Conservation (phyloP, 352 stramenopile genomes). For the Phytophthora pistaciae region DNA sequence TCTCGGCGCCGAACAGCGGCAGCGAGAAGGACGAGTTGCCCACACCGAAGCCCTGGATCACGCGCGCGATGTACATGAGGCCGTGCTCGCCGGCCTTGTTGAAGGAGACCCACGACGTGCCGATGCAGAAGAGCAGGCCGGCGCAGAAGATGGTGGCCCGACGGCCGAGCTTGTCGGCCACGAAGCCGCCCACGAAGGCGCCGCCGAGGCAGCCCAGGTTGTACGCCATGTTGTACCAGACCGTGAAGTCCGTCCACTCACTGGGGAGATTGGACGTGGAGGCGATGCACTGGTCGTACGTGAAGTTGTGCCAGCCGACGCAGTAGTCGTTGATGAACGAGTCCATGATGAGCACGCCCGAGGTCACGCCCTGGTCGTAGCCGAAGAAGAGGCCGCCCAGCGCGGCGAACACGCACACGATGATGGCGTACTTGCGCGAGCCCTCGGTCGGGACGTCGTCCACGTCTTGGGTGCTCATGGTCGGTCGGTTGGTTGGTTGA, state of each 20-base stretch:
- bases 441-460: constrained; percentile 34
- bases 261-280: constrained; percentile 14
- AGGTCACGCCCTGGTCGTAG: constrained; percentile 26
- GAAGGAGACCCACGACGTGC: constrained; percentile 34
- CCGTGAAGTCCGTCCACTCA: constrained; percentile 26
- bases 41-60: constrained; percentile 35
- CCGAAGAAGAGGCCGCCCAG: constrained; percentile 26
- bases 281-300: constrained; percentile 23
- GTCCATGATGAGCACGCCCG: constrained; percentile 25
- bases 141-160: constrained; percentile 37
- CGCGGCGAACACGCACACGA: constrained; percentile 20
- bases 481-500: not conserved
- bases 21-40: constrained; percentile 30
- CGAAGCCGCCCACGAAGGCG: constrained; percentile 20
- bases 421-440: constrained; percentile 37
- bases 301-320: constrained; percentile 35
- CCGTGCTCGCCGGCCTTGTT: constrained; percentile 23
- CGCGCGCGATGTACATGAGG: constrained; percentile 21
- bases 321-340: constrained; percentile 32
- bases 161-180: constrained; percentile 26
- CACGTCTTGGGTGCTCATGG: constrained; percentile 16
- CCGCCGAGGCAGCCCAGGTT: constrained; percentile 22
- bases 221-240: constrained; percentile 36
- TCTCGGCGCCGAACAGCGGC: constrained; percentile 21
- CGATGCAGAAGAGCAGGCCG: constrained; percentile 35